phyloP scores from a whole-genome alignment of 306 rosid species.

The Prunus dulcis region DNA sequence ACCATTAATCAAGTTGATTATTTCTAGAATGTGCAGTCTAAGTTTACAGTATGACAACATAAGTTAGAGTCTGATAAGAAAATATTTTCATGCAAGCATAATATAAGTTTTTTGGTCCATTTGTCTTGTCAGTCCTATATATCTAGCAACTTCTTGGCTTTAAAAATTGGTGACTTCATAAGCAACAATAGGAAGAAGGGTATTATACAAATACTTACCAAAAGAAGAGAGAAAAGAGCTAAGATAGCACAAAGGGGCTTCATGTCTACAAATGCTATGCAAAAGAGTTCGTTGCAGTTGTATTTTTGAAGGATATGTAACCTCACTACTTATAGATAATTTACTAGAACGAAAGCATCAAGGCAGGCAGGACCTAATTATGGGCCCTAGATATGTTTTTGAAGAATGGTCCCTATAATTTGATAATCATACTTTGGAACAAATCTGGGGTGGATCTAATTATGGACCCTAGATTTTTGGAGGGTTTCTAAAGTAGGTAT shows the following conservation, averaged over 20 bases:
- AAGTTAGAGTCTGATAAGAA: neutral
- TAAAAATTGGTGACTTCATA: neutral
- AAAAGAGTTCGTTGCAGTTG: neutral
- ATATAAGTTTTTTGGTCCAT: neutral
- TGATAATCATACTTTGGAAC: too few species aligned
- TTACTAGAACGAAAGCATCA: neutral
- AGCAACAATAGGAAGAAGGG: neutral
- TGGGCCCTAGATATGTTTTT: neutral
- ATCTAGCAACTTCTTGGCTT: neutral
- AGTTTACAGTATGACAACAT: too few species aligned
- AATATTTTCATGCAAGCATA: neutral
- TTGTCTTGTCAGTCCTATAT: neutral
- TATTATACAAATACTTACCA: neutral
- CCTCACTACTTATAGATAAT: neutral
- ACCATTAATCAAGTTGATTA: too few species aligned
- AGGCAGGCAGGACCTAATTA: neutral
- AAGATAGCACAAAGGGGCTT: constrained; percentile 1
- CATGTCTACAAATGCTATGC: constrained; percentile 1
- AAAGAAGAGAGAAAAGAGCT: neutral
- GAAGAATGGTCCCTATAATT: too few species aligned
- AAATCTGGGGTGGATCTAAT: neutral
- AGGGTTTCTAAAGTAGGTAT: neutral
- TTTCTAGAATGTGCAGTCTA: too few species aligned
- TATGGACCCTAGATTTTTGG: neutral
- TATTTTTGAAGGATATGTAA: neutral